A percentile compares a stretch with the other conserved stretches of the same genome.
These are phyloP conservation scores for Eutrema japonicum DNA, from an alignment of 345 rosid species.

Conservation along the genomic window DNA sequence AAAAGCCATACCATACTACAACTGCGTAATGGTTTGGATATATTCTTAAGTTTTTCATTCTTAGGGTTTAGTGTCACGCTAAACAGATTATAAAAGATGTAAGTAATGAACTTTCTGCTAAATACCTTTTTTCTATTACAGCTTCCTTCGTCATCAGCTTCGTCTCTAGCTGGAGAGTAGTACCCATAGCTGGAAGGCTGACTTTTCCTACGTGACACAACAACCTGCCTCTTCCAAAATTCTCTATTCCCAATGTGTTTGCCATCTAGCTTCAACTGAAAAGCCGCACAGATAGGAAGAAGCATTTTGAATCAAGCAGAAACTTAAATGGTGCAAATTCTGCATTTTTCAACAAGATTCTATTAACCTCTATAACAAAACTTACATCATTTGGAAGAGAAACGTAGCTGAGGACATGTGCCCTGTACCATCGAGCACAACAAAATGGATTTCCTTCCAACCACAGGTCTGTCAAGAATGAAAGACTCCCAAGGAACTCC, in stretches of 20 bases:
- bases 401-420: conserved; percentile 83
- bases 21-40: conserved; percentile 6
- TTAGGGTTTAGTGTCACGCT: not conserved
- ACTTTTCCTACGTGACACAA: conserved; percentile 82
- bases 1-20: conserved; percentile 9
- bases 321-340: conserved; percentile 6
- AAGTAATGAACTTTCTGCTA: conserved; percentile 4
- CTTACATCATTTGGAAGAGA: conserved; percentile 69
- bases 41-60: conserved; percentile 17
- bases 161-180: conserved; percentile 80
- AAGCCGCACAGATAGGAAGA: conserved; percentile 40
- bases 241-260: conserved; percentile 76
- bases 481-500: conserved; percentile 73
- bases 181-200: conserved; percentile 89
- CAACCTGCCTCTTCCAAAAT: conserved; percentile 87
- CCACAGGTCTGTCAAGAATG: conserved; percentile 76
- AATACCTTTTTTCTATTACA: conserved; percentile 66
- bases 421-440: conserved; percentile 89
- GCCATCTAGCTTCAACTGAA: conserved; percentile 86
- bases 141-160: conserved; percentile 68
- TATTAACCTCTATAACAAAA: conserved; percentile 9
- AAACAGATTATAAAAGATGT: conserved; percentile 12
- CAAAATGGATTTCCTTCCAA: conserved; percentile 98
- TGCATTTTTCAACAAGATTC: conserved; percentile 19
- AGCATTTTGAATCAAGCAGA: conserved; percentile 7